Percentiles rank a stretch among this genome's conserved stretches.
phyloP scores from a whole-genome alignment of 306 rosid species.

The Trifolium repens region DNA sequence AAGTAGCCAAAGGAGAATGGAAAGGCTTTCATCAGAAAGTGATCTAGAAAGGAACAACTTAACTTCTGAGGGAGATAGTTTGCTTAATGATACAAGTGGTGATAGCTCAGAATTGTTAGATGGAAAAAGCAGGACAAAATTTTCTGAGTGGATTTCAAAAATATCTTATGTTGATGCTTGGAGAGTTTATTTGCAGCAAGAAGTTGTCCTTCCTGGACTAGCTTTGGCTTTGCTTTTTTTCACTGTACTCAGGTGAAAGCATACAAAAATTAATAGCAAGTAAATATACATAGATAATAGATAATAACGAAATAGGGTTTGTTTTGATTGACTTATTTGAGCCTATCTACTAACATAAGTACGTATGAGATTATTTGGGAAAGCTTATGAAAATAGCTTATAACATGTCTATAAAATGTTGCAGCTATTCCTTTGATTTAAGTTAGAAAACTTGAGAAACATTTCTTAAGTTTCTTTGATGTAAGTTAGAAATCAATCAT shows the following conservation, averaged over 20 bases:
- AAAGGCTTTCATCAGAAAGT: constrained; percentile 42
- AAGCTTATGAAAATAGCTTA: too few species aligned
- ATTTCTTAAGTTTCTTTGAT: background rate
- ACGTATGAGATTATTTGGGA: background rate
- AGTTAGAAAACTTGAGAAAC: background rate
- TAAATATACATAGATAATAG: too few species aligned
- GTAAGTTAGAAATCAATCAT: background rate
- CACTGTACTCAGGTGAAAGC: constrained; percentile 60
- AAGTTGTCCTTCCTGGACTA: constrained; percentile 75
- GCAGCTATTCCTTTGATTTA: too few species aligned
- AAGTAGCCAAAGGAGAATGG: constrained; percentile 60
- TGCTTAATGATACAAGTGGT: constrained; percentile 38
- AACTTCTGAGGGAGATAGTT: constrained; percentile 41
- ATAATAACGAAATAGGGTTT: too few species aligned
- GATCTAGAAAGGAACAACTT: constrained; percentile 43
- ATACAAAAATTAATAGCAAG: too few species aligned
- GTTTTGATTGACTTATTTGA: background rate
- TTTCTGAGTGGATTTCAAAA: constrained; percentile 43
- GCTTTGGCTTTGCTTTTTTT: constrained; percentile 80
- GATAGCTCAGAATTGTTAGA: constrained; percentile 23
- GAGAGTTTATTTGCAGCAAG: constrained; percentile 78
- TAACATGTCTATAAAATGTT: too few species aligned
- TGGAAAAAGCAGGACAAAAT: constrained; percentile 38
- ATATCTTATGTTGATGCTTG: constrained; percentile 71
- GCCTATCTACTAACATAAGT: background rate